Conservation (phyloP, 805 yeast genomes). For the Kuraishia hungarica region DNA sequence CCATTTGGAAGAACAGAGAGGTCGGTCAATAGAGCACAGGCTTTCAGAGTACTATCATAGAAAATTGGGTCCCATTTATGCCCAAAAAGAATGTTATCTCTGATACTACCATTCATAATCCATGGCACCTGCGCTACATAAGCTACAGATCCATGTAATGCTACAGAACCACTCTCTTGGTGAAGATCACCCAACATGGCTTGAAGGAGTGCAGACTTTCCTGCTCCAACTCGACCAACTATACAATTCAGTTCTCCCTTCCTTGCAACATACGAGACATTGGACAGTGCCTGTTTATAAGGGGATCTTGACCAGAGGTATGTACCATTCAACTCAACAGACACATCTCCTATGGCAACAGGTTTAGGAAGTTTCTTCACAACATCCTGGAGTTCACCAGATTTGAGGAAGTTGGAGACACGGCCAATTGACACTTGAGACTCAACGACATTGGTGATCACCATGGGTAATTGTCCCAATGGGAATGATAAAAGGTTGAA, state of each 20-base stretch:
- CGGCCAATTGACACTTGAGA: slow-evolving; percentile 79
- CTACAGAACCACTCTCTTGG: slow-evolving; percentile 64
- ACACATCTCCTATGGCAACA: slow-evolving; percentile 54
- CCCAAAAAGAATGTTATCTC: slow-evolving; percentile 84
- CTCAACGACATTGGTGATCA: slow-evolving; percentile 78
- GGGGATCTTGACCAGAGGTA: slow-evolving; percentile 75
- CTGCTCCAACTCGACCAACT: slow-evolving; percentile 86
- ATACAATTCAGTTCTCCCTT: slow-evolving; percentile 80
- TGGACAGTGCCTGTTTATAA: slow-evolving; percentile 59
- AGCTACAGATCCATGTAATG: slow-evolving; percentile 73
- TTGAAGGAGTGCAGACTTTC: slow-evolving; percentile 78
- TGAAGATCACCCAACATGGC: slow-evolving; percentile 77
- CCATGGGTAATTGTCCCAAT: slow-evolving; percentile 84
- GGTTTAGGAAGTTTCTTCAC: slow-evolving; percentile 44
- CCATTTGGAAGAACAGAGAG: slow-evolving; percentile 72
- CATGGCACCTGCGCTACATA: slow-evolving; percentile 91
- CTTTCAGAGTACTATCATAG: slow-evolving; percentile 69
- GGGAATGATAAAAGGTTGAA: slow-evolving; percentile 91
- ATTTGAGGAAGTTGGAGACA: slow-evolving; percentile 60
- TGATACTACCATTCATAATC: slow-evolving; percentile 90
- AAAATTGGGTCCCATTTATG: slow-evolving; percentile 71
- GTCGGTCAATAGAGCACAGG: slow-evolving; percentile 81
- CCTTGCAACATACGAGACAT: slow-evolving; percentile 52
- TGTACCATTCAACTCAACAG: slow-evolving; percentile 58
- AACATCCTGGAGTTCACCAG: slow-evolving; percentile 77